Percentiles rank a stretch among this genome's conserved stretches.
Conservation (phyloP, 192 early-diverging fungal genomes). For the Gigaspora rosea region DNA sequence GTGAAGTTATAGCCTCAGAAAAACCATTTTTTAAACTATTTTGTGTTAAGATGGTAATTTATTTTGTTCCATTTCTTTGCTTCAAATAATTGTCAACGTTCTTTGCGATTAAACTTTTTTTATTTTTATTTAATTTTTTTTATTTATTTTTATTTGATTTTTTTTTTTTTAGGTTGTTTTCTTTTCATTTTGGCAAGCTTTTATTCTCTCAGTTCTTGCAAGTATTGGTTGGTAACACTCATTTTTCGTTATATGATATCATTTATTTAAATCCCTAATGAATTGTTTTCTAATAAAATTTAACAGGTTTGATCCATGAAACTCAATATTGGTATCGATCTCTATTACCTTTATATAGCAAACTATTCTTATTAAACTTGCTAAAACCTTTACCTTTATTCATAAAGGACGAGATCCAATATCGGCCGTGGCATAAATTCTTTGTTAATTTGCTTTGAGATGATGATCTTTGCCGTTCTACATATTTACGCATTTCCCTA, state of each 20-base stretch:
- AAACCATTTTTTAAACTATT: not conserved
- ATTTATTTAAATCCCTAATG: not conserved
- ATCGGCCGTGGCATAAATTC: not conserved
- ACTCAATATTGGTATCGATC: not conserved
- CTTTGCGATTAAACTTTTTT: not conserved
- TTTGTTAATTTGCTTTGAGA: not conserved
- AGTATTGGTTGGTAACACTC: not conserved
- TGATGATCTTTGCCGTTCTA: not conserved
- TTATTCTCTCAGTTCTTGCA: not conserved
- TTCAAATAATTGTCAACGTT: not conserved
- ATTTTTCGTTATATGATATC: too few relatives aligned
- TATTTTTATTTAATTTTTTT: too few relatives aligned
- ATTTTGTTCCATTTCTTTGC: not conserved
- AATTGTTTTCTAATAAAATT: not conserved
- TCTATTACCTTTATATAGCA: not conserved
- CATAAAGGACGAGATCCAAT: not conserved
- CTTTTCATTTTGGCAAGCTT: not conserved
- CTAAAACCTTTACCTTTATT: not conserved
- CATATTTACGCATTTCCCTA: not conserved
- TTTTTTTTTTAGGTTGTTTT: not conserved
- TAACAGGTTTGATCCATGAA: not conserved
- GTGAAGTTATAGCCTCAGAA: not conserved
- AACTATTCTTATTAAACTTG: not conserved
- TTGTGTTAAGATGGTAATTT: not conserved
- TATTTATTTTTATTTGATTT: too few relatives aligned